Evolutionary conservation across 2,329 filamentous ascomycete species (phyloP), one percentile per base, ranked within the genome.

Genomic region (Didymella pomorum): DNA sequence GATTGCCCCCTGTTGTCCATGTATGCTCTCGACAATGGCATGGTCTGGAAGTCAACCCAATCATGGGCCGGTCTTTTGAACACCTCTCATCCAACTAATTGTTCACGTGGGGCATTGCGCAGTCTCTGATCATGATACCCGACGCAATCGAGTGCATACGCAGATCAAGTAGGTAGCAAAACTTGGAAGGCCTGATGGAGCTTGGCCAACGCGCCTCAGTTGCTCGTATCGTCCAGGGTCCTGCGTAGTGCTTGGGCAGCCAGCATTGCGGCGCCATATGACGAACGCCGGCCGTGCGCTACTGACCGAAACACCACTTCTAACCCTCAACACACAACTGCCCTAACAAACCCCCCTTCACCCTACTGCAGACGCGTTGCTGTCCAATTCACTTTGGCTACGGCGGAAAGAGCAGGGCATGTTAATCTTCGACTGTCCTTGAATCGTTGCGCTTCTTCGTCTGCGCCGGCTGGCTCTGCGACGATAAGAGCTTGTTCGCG

Each of bases 341-440:
- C 56, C 56, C 46, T 61, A 60, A 56, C 63, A 45, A 45, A 55
- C 56, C 55, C 52, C 58, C 51, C 56, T 45, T 58, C 41, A 46
- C 45, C 44, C 46, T 54, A 43, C 44, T 51, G 56, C 59, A 52
- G 60, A 67, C 70, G 63, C 67, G 58, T 60, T 64, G 75, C 76
- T 75, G 78, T 79, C 76, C 78, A 79, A 79, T 79, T 79, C 65
- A 67, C 64, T 79, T 79, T 79, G 78, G 74, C 61, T 58, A 80
- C 76, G 72, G 77, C 75, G 66, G 63, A 64, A 62, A 63, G 62
- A 69, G 66, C 61, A 63, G 66, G 65, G 65, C 66, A 71, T 69
- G 70, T 65, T 54, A 52, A 48, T 53, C 53, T 48, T 51, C 51
- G 35, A 48, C 39, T 51, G 41, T 21, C 45, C 44, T 50, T 60